Percentiles rank a stretch among this genome's conserved stretches.
Conservation (phyloP, 2,329 filamentous ascomycete species). For the Aspergillus caelatus region DNA sequence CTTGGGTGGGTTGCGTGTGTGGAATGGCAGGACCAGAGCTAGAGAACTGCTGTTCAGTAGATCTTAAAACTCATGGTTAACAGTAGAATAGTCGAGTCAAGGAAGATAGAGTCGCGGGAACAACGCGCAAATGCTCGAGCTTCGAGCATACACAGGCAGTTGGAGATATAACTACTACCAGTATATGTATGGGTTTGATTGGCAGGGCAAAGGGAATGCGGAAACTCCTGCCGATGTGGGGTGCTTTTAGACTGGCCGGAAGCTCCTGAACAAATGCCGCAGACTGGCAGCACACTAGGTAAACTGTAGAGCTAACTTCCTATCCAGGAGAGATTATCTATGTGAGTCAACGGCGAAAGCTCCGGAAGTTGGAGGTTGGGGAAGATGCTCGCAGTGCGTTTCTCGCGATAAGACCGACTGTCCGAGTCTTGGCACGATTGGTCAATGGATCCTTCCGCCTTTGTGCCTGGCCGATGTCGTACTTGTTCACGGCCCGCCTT, state of each 20-base stretch:
- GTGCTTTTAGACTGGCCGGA: conserved; percentile 1
- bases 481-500: no score
- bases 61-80: conserved; percentile 7
- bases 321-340: background rate
- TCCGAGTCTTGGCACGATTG: background rate
- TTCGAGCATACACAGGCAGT: conserved; percentile 11
- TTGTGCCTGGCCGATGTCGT: background rate
- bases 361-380: background rate
- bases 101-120: background rate
- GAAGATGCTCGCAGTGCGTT: background rate
- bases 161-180: conserved; percentile 5
- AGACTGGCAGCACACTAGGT: background rate
- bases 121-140: background rate
- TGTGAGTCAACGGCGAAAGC: background rate
- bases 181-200: conserved; percentile 4
- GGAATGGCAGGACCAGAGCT: conserved; percentile 12
- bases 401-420: conserved; percentile 1
- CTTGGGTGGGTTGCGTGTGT: background rate
- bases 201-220: conserved; percentile 9
- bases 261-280: background rate
- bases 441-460: conserved; percentile 2
- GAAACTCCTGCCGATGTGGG: conserved; percentile 5
- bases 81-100: background rate
- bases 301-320: background rate
- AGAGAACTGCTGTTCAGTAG: conserved; percentile 9